Percentiles rank a stretch among this genome's conserved stretches.
Conservation (phyloP, 768 basidiomycete genomes). For the Mycena pura region DNA sequence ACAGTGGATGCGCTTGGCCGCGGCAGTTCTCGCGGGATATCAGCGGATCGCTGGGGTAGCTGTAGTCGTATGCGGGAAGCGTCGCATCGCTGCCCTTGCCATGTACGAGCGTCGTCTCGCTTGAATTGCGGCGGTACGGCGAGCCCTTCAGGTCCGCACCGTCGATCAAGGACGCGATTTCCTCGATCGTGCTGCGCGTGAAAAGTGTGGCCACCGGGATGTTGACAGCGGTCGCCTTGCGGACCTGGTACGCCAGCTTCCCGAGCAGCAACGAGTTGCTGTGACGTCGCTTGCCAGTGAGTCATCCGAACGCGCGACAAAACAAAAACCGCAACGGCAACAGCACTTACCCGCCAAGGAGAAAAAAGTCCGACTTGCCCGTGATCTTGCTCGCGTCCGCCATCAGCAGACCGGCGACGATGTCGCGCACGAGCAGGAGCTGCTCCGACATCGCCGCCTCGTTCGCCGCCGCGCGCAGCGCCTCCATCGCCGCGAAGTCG, state of each 20-base stretch:
- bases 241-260: conserved; percentile 46
- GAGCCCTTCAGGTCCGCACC: neutral
- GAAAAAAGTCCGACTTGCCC: conserved; percentile 46
- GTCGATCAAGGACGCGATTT: conserved; percentile 46
- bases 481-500: conserved; percentile 41
- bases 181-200: conserved; percentile 46
- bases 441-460: conserved; percentile 34
- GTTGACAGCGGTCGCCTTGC: conserved; percentile 43
- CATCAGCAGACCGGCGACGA: conserved; percentile 40
- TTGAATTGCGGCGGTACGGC: neutral
- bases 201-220: conserved; percentile 47
- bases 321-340: too few relatives aligned
- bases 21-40: conserved; percentile 28
- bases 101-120: conserved; percentile 21
- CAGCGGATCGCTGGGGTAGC: conserved; percentile 34
- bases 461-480: conserved; percentile 24
- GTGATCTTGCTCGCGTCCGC: conserved; percentile 36
- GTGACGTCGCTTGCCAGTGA: neutral
- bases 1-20: conserved; percentile 43
- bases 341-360: conserved; percentile 37
- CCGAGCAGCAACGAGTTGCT: conserved; percentile 52
- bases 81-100: conserved; percentile 16
- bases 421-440: conserved; percentile 40
- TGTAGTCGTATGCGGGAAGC: conserved; percentile 15
- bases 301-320: too few relatives aligned